Evolutionary conservation across 345 rosid species (phyloP), one percentile per base, ranked within the genome.

Genomic region (Citrus mangshanensis): DNA sequence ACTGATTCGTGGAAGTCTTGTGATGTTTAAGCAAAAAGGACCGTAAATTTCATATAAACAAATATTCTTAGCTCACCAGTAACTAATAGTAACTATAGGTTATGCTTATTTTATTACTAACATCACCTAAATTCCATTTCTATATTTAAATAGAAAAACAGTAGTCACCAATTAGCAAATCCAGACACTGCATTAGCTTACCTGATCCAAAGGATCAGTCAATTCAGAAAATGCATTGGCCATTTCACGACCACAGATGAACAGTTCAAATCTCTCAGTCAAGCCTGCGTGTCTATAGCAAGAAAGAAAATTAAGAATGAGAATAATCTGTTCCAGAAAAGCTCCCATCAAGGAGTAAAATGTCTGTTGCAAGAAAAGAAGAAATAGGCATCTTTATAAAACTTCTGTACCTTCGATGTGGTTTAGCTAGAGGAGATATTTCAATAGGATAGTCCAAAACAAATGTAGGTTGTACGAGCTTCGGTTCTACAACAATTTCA

Each of bases 191-290:
- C 25, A 34, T 24, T 32, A 77, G 22, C 78, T 73, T 87, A 91
- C 99, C 97, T 96, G 99, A 77, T 96, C 99, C 81, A 88, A 65
- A 9, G 98, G 99, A 88, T 96, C 98, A 56, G 98, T 96, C 82
- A 92, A 81, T 86, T 93, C 99, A 65, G 97, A 93, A 78, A 96
- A 96, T 83, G 97, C 98, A 75, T 96, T 96, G 70, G 98, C 99
- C 88, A 93, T 81, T 86, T 96, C 99, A 60, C 97, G 97, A 72
- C 99, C 97, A 35, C 97, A 92, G 13, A 96, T 90, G 85, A 96
- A 96, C 74, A 96, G 94, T 87, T 96, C 97, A 79, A 96, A 96
- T 86, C 97, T 91, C 87, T 93, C 99, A 18, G 97, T 91, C 90
- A 96, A 90, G 79, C 97, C 88, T 79, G 80, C 81, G 74, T 70